Conservation (phyloP, 495 filamentous ascomycete genomes). For the Trichocladium uniseriatum region DNA sequence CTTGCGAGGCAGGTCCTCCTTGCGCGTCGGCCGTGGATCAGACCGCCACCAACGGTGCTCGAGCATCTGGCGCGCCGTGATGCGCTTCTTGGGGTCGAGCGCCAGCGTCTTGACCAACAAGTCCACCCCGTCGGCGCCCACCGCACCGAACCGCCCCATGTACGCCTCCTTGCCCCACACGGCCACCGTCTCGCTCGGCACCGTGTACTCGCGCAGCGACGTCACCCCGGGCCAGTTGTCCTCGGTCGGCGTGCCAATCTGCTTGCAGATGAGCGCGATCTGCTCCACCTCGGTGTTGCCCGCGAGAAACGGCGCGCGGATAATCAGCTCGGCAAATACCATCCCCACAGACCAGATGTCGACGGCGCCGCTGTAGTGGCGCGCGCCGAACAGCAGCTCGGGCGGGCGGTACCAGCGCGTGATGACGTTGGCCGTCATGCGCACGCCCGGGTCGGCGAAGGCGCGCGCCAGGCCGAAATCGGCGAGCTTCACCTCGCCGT, state of each 20-base stretch:
- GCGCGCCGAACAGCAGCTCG: conserved; percentile 82
- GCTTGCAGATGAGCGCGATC: conserved; percentile 67
- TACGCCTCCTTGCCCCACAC: conserved; percentile 60
- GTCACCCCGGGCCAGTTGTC: conserved; percentile 93
- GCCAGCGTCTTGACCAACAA: conserved; percentile 76
- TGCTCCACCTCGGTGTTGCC: conserved; percentile 66
- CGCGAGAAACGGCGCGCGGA: conserved; percentile 69
- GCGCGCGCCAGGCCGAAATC: conserved; percentile 92
- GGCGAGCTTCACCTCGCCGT: conserved; percentile 88
- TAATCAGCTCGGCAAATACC: conserved; percentile 85
- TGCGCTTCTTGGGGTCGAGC: conserved; percentile 75
- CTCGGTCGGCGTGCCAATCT: conserved; percentile 85
- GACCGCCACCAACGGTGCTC: conserved; percentile 78
- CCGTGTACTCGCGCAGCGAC: conserved; percentile 63
- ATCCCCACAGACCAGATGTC: conserved; percentile 93
- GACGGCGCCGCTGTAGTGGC: conserved; percentile 80
- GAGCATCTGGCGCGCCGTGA: conserved; percentile 64
- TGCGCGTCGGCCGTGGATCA: conserved; percentile 74
- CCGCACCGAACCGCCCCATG: conserved; percentile 59
- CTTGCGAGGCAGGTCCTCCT: conserved; percentile 66
- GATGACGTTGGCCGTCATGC: conserved; percentile 92
- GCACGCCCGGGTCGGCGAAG: conserved; percentile 77
- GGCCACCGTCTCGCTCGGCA: conserved; percentile 51
- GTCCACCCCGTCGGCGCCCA: conserved; percentile 74
- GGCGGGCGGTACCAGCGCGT: conserved; percentile 95